Conservation (phyloP, 225 moss, liverwort and hornwort species). For the Neckera pumila region DNA sequence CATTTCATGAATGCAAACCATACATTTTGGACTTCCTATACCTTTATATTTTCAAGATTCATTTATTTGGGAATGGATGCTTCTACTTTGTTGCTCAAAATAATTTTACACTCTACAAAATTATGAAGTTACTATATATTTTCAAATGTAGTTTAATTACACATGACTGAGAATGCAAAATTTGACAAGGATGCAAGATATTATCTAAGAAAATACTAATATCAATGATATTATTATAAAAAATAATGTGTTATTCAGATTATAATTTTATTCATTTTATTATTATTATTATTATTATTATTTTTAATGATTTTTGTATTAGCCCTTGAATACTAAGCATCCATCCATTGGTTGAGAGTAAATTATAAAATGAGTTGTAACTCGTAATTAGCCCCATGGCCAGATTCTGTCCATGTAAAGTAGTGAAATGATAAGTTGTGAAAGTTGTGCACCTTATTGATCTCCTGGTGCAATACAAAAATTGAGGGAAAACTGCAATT, state of each 20-base stretch:
- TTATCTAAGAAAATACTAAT: not conserved
- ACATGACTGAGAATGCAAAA: not conserved
- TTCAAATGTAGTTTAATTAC: not conserved
- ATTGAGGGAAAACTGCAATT: not conserved
- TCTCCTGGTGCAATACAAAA: not conserved
- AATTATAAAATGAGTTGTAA: not conserved
- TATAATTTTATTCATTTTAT: no score
- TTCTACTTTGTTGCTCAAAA: not conserved
- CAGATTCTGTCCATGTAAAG: not conserved
- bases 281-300: fast-evolving
- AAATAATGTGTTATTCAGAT: not conserved
- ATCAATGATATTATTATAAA: not conserved
- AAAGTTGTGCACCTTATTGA: not conserved
- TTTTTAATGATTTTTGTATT: not conserved
- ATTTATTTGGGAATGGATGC: not conserved
- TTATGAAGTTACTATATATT: no score
- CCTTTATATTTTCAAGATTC: not conserved
- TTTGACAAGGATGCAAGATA: not conserved
- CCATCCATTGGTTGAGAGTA: not conserved
- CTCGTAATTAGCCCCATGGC: no score
- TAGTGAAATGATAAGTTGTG: not conserved
- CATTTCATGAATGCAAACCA: not conserved
- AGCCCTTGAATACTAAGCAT: not conserved
- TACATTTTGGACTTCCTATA: not conserved
- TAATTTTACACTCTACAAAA: not conserved